These are phyloP conservation scores for Alternaria dauci DNA, from an alignment of 2,329 filamentous ascomycete species.

Conservation along the genomic window DNA sequence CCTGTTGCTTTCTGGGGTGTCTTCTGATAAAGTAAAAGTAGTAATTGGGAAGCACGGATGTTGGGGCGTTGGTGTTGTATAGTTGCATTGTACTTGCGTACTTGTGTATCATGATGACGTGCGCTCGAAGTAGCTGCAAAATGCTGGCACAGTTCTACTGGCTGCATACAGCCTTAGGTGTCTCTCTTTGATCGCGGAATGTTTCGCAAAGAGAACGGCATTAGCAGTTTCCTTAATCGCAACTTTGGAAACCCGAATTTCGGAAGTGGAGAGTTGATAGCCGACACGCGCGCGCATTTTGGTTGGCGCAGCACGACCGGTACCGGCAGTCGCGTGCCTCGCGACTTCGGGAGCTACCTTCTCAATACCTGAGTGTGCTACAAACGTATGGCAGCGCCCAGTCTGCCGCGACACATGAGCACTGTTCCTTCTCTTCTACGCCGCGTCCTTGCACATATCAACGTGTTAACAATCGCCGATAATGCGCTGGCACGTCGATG, in stretches of 20 bases:
- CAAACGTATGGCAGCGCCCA: neutral
- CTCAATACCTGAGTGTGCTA: neutral
- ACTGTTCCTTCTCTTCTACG: neutral
- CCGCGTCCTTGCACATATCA: neutral
- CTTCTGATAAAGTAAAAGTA: neutral
- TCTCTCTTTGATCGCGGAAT: neutral
- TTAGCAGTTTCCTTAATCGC: neutral
- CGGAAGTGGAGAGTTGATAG: neutral
- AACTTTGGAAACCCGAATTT: neutral
- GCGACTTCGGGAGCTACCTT: neutral
- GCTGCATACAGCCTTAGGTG: neutral
- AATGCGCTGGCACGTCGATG: neutral
- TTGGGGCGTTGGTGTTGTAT: constrained; percentile 13
- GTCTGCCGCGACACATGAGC: neutral
- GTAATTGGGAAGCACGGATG: neutral
- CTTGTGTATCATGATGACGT: constrained; percentile 4
- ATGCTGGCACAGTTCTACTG: neutral
- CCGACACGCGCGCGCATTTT: neutral
- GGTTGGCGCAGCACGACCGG: neutral
- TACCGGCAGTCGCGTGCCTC: neutral
- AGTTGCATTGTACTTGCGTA: neutral
- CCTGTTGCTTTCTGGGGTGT: neutral
- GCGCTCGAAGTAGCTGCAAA: neutral
- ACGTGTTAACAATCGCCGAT: neutral
- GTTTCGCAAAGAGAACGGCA: neutral